phyloP scores from a whole-genome alignment of 371 early-diverging fungal genomes.

The Zopfochytrium polystomum region DNA sequence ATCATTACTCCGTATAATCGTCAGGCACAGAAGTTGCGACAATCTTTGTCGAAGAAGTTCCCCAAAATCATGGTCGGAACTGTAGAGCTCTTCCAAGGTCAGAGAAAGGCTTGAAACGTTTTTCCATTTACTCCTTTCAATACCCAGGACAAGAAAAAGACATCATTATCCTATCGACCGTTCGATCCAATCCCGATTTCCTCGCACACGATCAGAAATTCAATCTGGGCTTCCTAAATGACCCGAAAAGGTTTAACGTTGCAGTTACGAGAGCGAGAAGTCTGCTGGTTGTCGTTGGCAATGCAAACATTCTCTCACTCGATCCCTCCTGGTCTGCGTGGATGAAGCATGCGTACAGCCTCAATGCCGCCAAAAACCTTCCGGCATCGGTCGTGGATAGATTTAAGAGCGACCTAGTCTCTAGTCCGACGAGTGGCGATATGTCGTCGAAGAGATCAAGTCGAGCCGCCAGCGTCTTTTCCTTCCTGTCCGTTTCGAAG shows the following conservation, averaged over 20 bases:
- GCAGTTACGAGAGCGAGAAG: conserved; percentile 50
- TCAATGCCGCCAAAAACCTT: no score
- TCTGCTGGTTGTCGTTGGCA: conserved; percentile 28
- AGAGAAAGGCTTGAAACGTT: conserved; percentile 12
- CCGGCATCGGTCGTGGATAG: no score
- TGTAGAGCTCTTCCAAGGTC: not conserved
- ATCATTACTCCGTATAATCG: conserved; percentile 49
- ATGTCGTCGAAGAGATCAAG: no score
- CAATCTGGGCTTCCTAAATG: conserved; percentile 45
- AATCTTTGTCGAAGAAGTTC: not conserved
- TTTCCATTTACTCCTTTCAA: conserved; percentile 32
- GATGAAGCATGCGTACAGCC: no score
- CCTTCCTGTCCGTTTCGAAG: no score
- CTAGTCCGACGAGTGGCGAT: no score
- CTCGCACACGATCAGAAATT: conserved; percentile 40
- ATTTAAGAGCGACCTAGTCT: no score
- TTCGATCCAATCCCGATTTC: conserved; percentile 39
- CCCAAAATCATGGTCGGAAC: not conserved
- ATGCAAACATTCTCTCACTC: conserved; percentile 12
- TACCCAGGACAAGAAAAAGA: conserved; percentile 52
- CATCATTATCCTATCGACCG: conserved; percentile 47
- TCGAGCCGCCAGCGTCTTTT: no score
- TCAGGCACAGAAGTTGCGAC: conserved; percentile 34
- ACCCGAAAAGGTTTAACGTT: conserved; percentile 52
- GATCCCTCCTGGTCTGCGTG: conserved; percentile 17